phyloP scores from a whole-genome alignment of 2,329 filamentous ascomycete species.

The Aphanoascus verrucosus region DNA sequence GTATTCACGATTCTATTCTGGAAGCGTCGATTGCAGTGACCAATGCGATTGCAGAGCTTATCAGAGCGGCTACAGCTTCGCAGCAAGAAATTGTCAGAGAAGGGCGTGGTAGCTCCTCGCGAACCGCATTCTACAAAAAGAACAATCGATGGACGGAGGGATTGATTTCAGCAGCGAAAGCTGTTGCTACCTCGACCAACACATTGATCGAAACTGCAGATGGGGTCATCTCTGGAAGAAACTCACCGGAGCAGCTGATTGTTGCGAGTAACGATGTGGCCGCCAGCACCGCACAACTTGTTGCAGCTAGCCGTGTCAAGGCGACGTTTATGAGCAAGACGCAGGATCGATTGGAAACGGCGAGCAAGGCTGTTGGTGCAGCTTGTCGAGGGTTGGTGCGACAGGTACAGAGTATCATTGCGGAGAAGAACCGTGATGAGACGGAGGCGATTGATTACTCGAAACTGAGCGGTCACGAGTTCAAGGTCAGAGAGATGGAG shows the following conservation, averaged over 20 bases:
- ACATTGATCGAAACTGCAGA: slow-evolving; percentile 96
- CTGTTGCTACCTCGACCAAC: slow-evolving; percentile 86
- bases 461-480: slow-evolving; percentile 83
- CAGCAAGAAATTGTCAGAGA: slow-evolving; percentile 96
- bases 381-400: slow-evolving; percentile 80
- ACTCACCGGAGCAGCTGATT: slow-evolving; percentile 92
- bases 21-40: slow-evolving; percentile 89
- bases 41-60: slow-evolving; percentile 82
- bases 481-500: slow-evolving; percentile 98
- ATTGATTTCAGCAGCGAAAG: slow-evolving; percentile 92
- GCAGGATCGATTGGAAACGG: slow-evolving; percentile 80
- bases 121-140: slow-evolving; percentile 98
- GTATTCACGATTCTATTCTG: slow-evolving; percentile 89
- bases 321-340: slow-evolving; percentile 96
- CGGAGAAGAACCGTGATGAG: slow-evolving; percentile 69
- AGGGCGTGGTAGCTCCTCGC: slow-evolving; percentile 73
- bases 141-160: slow-evolving; percentile 99
- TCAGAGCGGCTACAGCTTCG: slow-evolving; percentile 84
- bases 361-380: slow-evolving; percentile 81
- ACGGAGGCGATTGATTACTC: slow-evolving; percentile 73
- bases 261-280: slow-evolving; percentile 96
- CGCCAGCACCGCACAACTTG: slow-evolving; percentile 89
- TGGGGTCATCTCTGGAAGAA: slow-evolving; percentile 81
- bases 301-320: slow-evolving; percentile 91
- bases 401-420: slow-evolving; percentile 91